A percentile compares a stretch with the other conserved stretches of the same genome.
phyloP scores from a whole-genome alignment of 2,329 filamentous ascomycete species.

The Aspergillus carbonarius region DNA sequence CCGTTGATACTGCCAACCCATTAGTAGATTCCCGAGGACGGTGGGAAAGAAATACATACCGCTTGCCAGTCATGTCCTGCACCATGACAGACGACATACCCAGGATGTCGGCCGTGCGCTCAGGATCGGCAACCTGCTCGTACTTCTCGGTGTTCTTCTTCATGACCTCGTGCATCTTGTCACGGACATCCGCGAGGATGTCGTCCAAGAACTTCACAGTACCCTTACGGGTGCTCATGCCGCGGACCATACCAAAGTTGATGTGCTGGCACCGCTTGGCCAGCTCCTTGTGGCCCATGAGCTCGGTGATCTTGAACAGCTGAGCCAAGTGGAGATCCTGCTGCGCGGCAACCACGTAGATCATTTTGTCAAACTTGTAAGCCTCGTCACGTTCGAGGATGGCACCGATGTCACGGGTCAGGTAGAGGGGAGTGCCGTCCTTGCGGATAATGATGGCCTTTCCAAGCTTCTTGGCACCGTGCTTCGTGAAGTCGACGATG shows the following conservation, averaged over 20 bases:
- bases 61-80: slow-evolving; percentile 95
- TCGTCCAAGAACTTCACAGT: slow-evolving; percentile 74
- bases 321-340: slow-evolving; percentile 65
- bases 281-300: slow-evolving; percentile 62
- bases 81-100: slow-evolving; percentile 97
- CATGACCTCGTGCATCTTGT: slow-evolving; percentile 99
- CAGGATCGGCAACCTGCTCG: slow-evolving; percentile 79
- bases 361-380: slow-evolving; percentile 66
- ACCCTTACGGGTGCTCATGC: slow-evolving; percentile 64
- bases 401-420: slow-evolving; percentile 68
- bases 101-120: slow-evolving; percentile 77
- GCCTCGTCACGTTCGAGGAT: slow-evolving; percentile 62
- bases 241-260: slow-evolving; percentile 66
- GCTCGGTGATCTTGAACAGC: slow-evolving; percentile 64
- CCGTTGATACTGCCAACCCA: slow-evolving; percentile 54
- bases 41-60: slow-evolving; percentile 50
- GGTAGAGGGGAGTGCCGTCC: slow-evolving; percentile 66
- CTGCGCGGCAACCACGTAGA: slow-evolving; percentile 65
- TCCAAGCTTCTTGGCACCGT: slow-evolving; percentile 66
- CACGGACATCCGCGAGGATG: slow-evolving; percentile 75
- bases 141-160: slow-evolving; percentile 87
- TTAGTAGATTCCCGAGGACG: not conserved
- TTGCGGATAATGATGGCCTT: slow-evolving; percentile 66
- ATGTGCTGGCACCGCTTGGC: slow-evolving; percentile 61
- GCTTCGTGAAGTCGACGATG: slow-evolving; percentile 68